Evolutionary conservation across 2,329 filamentous ascomycete species (phyloP).

Genomic region (Aspergillus sp.): DNA sequence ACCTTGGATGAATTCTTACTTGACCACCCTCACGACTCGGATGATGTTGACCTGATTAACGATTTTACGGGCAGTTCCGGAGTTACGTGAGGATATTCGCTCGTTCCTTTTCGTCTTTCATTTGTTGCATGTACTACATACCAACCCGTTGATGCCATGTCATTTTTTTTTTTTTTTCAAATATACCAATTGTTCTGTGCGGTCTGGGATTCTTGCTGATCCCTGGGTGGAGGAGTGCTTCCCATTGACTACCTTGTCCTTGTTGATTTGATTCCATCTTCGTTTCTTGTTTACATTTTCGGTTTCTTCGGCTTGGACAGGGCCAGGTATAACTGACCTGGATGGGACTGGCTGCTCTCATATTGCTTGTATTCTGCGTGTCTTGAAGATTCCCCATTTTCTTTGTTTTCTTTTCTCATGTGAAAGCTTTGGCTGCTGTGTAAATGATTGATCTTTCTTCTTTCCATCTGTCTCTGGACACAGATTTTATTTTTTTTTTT

Average conservation of each 20-base stretch:
- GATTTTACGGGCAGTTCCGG: constrained; percentile 1
- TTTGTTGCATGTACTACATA: constrained; percentile 5
- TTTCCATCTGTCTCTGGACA: constrained; percentile 7
- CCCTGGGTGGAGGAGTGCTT: no score
- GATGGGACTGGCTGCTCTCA: background rate
- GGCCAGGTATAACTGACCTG: constrained; percentile 13
- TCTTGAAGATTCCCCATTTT: constrained; percentile 2
- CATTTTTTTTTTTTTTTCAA: background rate
- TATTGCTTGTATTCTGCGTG: constrained; percentile 6
- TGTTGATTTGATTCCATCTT: constrained; percentile 1
- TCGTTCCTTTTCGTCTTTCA: constrained; percentile 1
- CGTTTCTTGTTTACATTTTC: background rate
- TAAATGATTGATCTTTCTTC: constrained; percentile 7
- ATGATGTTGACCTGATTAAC: background rate
- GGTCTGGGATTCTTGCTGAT: background rate
- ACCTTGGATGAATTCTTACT: background rate
- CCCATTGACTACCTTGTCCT: no score
- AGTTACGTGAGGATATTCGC: constrained; percentile 3
- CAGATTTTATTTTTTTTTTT: constrained; percentile 7
- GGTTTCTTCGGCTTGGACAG: constrained; percentile 3
- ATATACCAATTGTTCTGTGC: background rate
- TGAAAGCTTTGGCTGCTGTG: constrained; percentile 10
- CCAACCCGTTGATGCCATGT: background rate
- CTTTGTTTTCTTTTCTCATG: constrained; percentile 3
- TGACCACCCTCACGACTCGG: constrained; percentile 3